Conservation (phyloP, 768 basidiomycete genomes). For the Tephrocybe sp. region DNA sequence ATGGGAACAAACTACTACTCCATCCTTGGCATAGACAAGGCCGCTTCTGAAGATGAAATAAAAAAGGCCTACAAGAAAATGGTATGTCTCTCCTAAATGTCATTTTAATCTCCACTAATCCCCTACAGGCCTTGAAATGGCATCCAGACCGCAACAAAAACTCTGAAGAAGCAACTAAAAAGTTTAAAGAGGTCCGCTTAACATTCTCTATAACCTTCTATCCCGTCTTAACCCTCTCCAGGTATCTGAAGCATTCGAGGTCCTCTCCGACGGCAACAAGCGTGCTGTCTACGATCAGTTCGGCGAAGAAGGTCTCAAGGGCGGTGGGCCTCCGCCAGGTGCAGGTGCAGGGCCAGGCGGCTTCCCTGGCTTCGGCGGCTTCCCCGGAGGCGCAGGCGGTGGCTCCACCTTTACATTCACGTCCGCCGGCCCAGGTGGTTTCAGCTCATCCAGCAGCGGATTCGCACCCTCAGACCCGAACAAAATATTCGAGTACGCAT, state of each 20-base stretch:
- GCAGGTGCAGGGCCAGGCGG: slow-evolving; percentile 44
- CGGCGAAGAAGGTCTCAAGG: slow-evolving; percentile 93
- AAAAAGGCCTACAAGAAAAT: slow-evolving; percentile 97
- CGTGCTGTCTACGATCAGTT: slow-evolving; percentile 89
- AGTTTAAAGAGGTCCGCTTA: slow-evolving; percentile 82
- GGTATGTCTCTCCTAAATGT: slow-evolving; percentile 37
- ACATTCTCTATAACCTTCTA: neutral
- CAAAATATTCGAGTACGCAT: slow-evolving; percentile 89
- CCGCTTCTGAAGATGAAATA: slow-evolving; percentile 81
- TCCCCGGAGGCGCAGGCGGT: slow-evolving; percentile 45
- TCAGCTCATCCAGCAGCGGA: slow-evolving; percentile 47
- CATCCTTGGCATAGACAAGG: slow-evolving; percentile 69
- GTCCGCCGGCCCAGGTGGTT: slow-evolving; percentile 44
- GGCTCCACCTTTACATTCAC: slow-evolving; percentile 62
- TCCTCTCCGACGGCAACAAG: slow-evolving; percentile 85
- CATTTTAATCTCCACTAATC: slow-evolving; percentile 11
- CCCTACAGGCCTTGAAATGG: slow-evolving; percentile 79
- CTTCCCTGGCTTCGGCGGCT: slow-evolving; percentile 43
- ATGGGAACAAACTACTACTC: slow-evolving; percentile 94
- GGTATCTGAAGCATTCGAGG: slow-evolving; percentile 96
- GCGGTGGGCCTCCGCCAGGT: slow-evolving; percentile 54
- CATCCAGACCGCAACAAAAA: slow-evolving; percentile 92
- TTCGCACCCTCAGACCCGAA: slow-evolving; percentile 83
- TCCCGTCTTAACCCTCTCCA: slow-evolving; percentile 26
- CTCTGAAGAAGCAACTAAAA: slow-evolving; percentile 81